phyloP scores from a whole-genome alignment of 495 filamentous ascomycete genomes.

The Penicillium pancosmium region DNA sequence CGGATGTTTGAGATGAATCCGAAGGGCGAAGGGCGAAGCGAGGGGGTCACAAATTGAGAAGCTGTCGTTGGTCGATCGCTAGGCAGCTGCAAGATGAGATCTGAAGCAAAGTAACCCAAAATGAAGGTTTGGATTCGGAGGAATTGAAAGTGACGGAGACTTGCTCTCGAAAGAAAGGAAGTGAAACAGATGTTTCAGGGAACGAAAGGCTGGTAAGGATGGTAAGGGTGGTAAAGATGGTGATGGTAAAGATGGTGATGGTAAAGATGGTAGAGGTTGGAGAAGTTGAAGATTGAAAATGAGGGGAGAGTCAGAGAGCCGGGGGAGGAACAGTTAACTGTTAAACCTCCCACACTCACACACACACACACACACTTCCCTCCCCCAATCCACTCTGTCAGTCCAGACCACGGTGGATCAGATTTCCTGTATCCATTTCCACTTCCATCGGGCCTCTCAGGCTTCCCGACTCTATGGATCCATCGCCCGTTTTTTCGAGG shows the following conservation, averaged over 20 bases:
- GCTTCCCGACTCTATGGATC: constrained; percentile 7
- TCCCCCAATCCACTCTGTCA: constrained; percentile 3
- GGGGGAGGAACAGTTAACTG: constrained; percentile 1
- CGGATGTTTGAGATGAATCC: constrained; percentile 6
- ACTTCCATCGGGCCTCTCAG: constrained; percentile 8
- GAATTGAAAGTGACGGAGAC: not conserved
- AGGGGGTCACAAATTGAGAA: constrained; percentile 1
- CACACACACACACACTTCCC: not conserved
- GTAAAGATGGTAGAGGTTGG: too few relatives aligned
- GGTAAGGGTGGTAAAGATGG: too few relatives aligned
- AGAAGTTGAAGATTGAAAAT: constrained; percentile 4
- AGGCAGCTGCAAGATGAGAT: constrained; percentile 12
- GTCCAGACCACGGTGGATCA: constrained; percentile 4
- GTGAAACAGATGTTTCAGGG: not conserved
- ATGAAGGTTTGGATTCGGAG: constrained; percentile 7
- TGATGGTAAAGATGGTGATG: too few relatives aligned
- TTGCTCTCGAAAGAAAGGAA: constrained; percentile 13
- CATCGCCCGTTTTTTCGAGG: constrained; percentile 17
- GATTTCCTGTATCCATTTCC: not conserved
- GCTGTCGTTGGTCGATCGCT: constrained; percentile 8
- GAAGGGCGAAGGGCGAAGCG: constrained; percentile 1
- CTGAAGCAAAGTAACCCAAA: constrained; percentile 7
- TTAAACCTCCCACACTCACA: not conserved
- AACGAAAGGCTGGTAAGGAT: too few relatives aligned
- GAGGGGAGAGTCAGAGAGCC: not conserved